Base-by-base conservation (phyloP, 805 yeast species). In the Suhomyces emberorum region DNA sequence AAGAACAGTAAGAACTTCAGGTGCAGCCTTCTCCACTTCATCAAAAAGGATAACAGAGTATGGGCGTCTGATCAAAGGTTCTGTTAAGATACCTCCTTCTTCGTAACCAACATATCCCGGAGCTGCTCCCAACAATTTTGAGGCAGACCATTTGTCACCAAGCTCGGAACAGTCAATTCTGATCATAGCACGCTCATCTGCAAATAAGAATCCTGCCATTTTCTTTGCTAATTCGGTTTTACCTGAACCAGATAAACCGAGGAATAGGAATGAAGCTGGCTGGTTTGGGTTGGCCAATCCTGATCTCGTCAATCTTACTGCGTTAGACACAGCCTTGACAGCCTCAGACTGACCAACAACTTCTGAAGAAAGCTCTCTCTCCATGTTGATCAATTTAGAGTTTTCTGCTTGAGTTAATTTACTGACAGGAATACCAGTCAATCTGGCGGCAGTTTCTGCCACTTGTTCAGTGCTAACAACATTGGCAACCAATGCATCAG, bases 1-100 rank as follows among this genome's bases (percentile, higher is more conserved):
- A 53, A 93, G 71, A 15, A 93, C 83, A 7, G 96, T 93, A 56
- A 91, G 71, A 2, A 93, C 98, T 59, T 91, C 98, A 1, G 98
- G 98, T 5, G 96, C 96, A 12, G 98, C 98, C 65, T 93, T 93
- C 59, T 93, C 98, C 38, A 93, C 96, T 68, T 93, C 98, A 65
- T 93, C 98, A 55, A 93, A 93, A 43, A 93, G 72, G 27, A 93
- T 74, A n/a, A 93, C 98, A 4, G 97, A 87, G 66, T 93, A 93
- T 38, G 98, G 98, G 43, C 83, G 82, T 55, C 96, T 77, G 43
- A 87, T 75, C 38, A 93, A 72, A 47, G 93, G 95, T 53, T 93
- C 95, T 4, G 98, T 93, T 48, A 93, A 74, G 50, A 91, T 77
- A 47, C 98, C 98, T 60, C 98, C 98, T 61, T 93, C 96, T 59